These are phyloP conservation scores for Aspergillus sp. DNA, from an alignment of 2,329 filamentous ascomycete species.

Conservation along the genomic window DNA sequence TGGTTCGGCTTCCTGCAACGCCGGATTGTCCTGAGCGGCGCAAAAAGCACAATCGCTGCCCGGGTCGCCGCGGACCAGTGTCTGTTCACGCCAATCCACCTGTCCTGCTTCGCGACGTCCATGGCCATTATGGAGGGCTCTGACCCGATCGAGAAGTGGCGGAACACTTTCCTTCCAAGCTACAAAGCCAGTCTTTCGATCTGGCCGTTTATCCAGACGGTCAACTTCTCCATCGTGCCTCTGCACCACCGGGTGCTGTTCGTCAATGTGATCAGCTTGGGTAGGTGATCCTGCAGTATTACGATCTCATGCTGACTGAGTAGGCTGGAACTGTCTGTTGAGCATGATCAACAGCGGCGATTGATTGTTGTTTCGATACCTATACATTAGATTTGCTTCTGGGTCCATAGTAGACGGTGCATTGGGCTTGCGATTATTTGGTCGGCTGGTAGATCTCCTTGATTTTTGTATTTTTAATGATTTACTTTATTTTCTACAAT, in stretches of 20 bases:
- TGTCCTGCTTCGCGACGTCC: conserved; percentile 68
- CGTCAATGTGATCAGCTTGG: conserved; percentile 70
- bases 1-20: conserved; percentile 77
- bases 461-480: no score
- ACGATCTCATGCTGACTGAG: conserved; percentile 9
- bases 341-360: conserved; percentile 46
- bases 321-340: conserved; percentile 52
- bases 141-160: conserved; percentile 58
- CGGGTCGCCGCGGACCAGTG: conserved; percentile 74
- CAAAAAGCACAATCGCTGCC: conserved; percentile 61
- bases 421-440: no score
- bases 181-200: conserved; percentile 77
- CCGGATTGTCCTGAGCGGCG: conserved; percentile 55
- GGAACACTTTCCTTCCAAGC: conserved; percentile 59
- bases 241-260: conserved; percentile 74
- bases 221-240: conserved; percentile 82
- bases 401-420: no score
- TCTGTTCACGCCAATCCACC: conserved; percentile 74
- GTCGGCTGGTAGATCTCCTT: no score
- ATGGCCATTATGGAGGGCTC: conserved; percentile 76
- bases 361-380: conserved; percentile 29
- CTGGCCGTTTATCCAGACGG: conserved; percentile 75
- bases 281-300: conserved; percentile 33
- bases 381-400: no score
- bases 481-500: no score